Conservation (phyloP, 805 yeast genomes). For the Candida adriatica region DNA sequence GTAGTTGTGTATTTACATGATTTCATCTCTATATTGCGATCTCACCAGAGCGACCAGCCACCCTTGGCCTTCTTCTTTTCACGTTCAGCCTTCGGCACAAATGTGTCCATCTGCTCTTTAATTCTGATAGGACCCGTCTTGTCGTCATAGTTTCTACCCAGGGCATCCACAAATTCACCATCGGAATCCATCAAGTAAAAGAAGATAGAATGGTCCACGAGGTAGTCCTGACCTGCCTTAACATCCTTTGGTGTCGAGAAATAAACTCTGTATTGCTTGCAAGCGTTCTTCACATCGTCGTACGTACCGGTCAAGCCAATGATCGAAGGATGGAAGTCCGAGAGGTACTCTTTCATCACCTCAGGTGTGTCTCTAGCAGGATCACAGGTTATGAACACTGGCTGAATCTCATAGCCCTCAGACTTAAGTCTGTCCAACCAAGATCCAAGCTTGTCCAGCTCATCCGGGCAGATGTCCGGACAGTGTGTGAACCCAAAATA, state of each 20-base stretch:
- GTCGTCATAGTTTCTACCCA: conserved; percentile 87
- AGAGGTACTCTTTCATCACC: conserved; percentile 71
- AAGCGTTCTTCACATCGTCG: conserved; percentile 73
- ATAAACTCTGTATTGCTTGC: conserved; percentile 89
- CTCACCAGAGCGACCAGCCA: conserved; percentile 36
- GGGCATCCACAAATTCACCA: conserved; percentile 89
- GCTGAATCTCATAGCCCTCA: conserved; percentile 60
- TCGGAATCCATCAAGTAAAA: conserved; percentile 98
- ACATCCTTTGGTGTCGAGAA: conserved; percentile 95
- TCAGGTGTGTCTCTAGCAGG: conserved; percentile 93
- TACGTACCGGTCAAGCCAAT: conserved; percentile 90
- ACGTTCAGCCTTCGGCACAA: conserved; percentile 65
- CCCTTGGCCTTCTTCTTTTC: conserved; percentile 41
- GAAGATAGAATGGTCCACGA: conserved; percentile 96
- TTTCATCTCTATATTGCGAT: neutral
- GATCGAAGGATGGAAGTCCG: conserved; percentile 85
- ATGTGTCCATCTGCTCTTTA: conserved; percentile 65
- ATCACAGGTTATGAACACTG: conserved; percentile 92
- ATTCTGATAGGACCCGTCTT: conserved; percentile 72
- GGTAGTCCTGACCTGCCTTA: conserved; percentile 91
- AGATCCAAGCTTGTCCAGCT: conserved; percentile 81
- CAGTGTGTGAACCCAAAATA: conserved; percentile 97
- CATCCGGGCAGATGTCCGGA: conserved; percentile 98
- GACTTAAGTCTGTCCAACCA: conserved; percentile 54
- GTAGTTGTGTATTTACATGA: neutral